Percentiles rank a stretch among this genome's conserved stretches.
phyloP scores from a whole-genome alignment of 148 eudicot species.

The Euryodendron excelsum region DNA sequence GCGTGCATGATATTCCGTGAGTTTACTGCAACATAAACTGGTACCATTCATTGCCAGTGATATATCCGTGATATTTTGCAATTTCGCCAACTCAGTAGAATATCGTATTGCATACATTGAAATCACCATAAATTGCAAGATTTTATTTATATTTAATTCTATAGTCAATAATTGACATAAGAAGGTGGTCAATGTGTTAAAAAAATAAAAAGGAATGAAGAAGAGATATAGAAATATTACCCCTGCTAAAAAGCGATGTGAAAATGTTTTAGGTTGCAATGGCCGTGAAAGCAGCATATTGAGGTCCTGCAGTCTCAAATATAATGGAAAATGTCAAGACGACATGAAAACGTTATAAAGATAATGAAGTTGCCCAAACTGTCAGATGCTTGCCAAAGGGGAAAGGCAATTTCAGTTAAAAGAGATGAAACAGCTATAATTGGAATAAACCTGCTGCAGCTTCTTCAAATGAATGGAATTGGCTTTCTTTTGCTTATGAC shows the following conservation, averaged over 20 bases:
- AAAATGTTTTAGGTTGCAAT: conserved; percentile 84
- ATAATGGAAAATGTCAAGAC: neutral
- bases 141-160: neutral
- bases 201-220: neutral
- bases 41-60: too few species aligned
- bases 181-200: neutral
- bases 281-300: conserved; percentile 65
- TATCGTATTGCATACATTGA: too few species aligned
- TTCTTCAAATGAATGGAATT: conserved; percentile 49
- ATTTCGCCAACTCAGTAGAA: too few species aligned
- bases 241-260: conserved; percentile 91
- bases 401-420: neutral
- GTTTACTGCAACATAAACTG: too few species aligned
- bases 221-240: conserved; percentile 31
- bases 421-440: neutral
- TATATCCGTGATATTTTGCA: too few species aligned
- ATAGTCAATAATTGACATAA: neutral
- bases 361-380: neutral
- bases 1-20: too few species aligned
- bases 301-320: conserved; percentile 64
- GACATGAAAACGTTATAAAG: neutral
- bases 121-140: too few species aligned
- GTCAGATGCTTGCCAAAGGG: neutral
- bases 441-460: conserved; percentile 62
- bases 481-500: conserved; percentile 57